Percentiles rank a stretch among this genome's conserved stretches.
Conservation (phyloP, 768 basidiomycete genomes). For the Steccherinum ochraceum region DNA sequence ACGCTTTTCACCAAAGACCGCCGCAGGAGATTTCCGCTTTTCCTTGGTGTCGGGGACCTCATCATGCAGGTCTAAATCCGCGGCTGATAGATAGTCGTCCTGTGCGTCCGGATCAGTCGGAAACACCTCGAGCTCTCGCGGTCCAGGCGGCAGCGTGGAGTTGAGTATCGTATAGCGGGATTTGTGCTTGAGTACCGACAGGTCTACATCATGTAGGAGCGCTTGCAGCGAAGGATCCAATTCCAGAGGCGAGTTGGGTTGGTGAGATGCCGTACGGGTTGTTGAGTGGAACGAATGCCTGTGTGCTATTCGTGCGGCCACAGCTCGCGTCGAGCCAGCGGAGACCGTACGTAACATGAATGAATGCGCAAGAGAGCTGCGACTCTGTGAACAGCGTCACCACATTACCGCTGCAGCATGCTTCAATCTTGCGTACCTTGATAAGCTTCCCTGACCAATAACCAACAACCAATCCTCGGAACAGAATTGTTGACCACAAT, state of each 20-base stretch:
- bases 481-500: no score
- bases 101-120: slow-evolving; percentile 21
- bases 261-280: slow-evolving; percentile 18
- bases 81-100: slow-evolving; percentile 22
- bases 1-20: slow-evolving; percentile 67
- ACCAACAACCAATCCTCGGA: no score
- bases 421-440: no score
- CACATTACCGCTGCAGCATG: no score
- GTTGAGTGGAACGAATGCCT: not conserved
- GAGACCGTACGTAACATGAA: not conserved
- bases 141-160: slow-evolving; percentile 13
- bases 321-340: no score
- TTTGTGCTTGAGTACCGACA: slow-evolving; percentile 42
- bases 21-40: slow-evolving; percentile 72
- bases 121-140: slow-evolving; percentile 52
- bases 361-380: no score
- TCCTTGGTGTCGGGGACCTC: slow-evolving; percentile 27
- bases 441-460: no score
- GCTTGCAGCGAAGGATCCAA: slow-evolving; percentile 62
- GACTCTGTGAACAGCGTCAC: no score
- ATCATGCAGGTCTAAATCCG: slow-evolving; percentile 28
- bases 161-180: slow-evolving; percentile 3
- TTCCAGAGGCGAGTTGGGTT: slow-evolving; percentile 54
- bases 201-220: slow-evolving; percentile 61
- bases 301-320: not conserved